Percentiles rank a stretch among this genome's conserved stretches.
These are phyloP conservation scores for Pestalotiopsis fici DNA, from an alignment of 2,329 filamentous ascomycete species.

Conservation along the genomic window DNA sequence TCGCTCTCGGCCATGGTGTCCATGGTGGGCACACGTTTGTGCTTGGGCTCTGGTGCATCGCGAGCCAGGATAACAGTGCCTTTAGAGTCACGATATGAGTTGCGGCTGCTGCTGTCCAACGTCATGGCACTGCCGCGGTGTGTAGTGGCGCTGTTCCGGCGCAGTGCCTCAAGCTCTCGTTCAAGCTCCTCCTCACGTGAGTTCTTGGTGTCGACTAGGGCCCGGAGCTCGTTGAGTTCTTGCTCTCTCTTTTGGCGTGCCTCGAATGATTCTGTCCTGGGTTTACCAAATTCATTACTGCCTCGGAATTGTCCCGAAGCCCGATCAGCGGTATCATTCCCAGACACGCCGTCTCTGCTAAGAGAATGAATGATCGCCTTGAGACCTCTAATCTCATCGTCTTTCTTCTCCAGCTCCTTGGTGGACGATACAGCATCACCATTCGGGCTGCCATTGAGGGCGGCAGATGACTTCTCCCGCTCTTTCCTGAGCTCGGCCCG, in stretches of 20 bases:
- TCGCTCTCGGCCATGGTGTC: slow-evolving; percentile 74
- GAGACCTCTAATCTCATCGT: slow-evolving; percentile 94
- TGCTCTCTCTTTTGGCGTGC: slow-evolving; percentile 72
- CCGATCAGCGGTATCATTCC: slow-evolving; percentile 35
- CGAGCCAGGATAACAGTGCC: slow-evolving; percentile 63
- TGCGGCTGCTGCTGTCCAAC: slow-evolving; percentile 50
- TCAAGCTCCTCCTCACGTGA: slow-evolving; percentile 83
- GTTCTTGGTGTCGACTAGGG: slow-evolving; percentile 70
- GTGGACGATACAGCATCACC: slow-evolving; percentile 49
- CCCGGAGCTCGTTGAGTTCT: slow-evolving; percentile 77
- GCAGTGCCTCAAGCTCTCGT: slow-evolving; percentile 73
- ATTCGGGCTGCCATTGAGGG: slow-evolving; percentile 49
- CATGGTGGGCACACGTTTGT: slow-evolving; percentile 56
- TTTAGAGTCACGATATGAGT: slow-evolving; percentile 66
- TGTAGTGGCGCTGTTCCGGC: slow-evolving; percentile 41
- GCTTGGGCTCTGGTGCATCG: slow-evolving; percentile 45
- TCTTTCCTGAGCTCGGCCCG: slow-evolving; percentile 86
- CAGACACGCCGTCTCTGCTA: slow-evolving; percentile 70
- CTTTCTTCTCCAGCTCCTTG: slow-evolving; percentile 87
- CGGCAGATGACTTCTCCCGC: slow-evolving; percentile 75
- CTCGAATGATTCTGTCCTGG: slow-evolving; percentile 50
- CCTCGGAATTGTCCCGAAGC: slow-evolving; percentile 30
- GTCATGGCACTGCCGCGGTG: slow-evolving; percentile 56
- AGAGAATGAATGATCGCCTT: slow-evolving; percentile 98
- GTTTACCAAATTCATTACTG: slow-evolving; percentile 36